Conservation (phyloP, 2,329 filamentous ascomycete genomes). For the Endocalyx cinctus region DNA sequence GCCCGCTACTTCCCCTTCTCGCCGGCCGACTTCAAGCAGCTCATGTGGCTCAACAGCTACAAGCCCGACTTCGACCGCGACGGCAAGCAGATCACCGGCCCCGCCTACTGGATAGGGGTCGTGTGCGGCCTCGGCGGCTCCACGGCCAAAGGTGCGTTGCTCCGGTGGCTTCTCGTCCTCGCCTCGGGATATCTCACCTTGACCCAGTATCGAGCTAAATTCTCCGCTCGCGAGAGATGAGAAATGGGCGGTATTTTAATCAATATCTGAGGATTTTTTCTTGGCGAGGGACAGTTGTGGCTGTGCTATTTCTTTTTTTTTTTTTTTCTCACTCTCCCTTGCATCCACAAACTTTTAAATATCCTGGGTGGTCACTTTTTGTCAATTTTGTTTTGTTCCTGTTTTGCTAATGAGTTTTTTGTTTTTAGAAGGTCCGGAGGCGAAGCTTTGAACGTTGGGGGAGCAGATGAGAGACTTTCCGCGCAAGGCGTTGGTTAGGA, state of each 20-base stretch:
- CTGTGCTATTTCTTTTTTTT: background rate
- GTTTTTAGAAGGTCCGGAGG: slow-evolving; percentile 7
- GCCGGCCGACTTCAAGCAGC: slow-evolving; percentile 38
- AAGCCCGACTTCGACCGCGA: slow-evolving; percentile 60
- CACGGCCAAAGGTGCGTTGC: slow-evolving; percentile 43
- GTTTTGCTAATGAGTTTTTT: background rate
- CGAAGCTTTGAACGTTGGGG: slow-evolving; percentile 8
- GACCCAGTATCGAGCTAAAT: slow-evolving; percentile 14
- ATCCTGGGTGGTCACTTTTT: background rate
- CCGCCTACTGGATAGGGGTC: slow-evolving; percentile 51
- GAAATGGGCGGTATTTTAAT: too few species aligned
- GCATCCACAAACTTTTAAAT: background rate
- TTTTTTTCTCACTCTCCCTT: background rate
- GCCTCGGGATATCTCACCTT: slow-evolving; percentile 29
- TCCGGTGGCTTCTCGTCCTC: slow-evolving; percentile 47
- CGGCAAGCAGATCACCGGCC: slow-evolving; percentile 46
- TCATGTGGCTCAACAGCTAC: slow-evolving; percentile 36
- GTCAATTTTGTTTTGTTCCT: background rate
- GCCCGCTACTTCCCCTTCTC: slow-evolving; percentile 65
- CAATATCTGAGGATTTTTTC: too few species aligned
- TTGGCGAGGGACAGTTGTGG: too few species aligned
- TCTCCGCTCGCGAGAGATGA: too few species aligned
- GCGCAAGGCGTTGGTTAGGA: too few species aligned
- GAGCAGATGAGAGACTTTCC: too few species aligned
- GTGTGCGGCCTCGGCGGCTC: slow-evolving; percentile 48